Percentiles rank a stretch among this genome's conserved stretches.
These are phyloP conservation scores for Trametes cinnabarina DNA, from an alignment of 768 basidiomycete species.

Conservation along the genomic window DNA sequence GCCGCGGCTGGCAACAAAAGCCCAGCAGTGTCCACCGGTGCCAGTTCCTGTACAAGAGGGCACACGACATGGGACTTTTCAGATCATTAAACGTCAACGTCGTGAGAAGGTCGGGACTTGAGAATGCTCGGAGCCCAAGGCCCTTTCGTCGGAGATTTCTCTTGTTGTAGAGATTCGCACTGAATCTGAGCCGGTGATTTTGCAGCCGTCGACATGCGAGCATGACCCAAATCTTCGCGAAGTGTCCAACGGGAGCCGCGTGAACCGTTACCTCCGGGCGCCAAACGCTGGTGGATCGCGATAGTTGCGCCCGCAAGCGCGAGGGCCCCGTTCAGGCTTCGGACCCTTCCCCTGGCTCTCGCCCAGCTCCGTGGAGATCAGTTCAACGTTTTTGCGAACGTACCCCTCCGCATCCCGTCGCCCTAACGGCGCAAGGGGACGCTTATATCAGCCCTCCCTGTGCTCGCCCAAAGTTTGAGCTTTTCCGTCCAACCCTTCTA, in stretches of 20 bases:
- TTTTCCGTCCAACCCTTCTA: not conserved
- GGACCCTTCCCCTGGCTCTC: not conserved
- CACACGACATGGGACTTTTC: not conserved
- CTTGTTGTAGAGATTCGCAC: not conserved
- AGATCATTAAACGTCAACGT: too few species aligned
- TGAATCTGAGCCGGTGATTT: not conserved
- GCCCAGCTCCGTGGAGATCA: too few species aligned
- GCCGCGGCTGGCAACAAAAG: conserved; percentile 1
- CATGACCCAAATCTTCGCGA: not conserved
- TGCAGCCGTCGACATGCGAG: not conserved
- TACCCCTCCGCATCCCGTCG: not conserved
- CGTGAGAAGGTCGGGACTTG: not conserved
- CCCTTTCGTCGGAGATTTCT: not conserved
- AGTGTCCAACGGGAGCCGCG: conserved; percentile 6
- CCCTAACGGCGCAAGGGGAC: not conserved
- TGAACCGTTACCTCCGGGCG: conserved; percentile 1
- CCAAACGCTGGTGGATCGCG: not conserved
- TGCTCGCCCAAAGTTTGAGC: not conserved
- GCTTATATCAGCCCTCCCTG: not conserved
- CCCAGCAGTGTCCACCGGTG: not conserved
- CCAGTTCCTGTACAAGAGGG: not conserved
- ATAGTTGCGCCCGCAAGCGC: conserved; percentile 5
- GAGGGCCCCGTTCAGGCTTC: not conserved
- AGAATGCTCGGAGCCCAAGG: too few species aligned
- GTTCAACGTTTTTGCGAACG: conserved; percentile 3